Evolutionary conservation across 2,329 filamentous ascomycete genomes (phyloP).

Genomic region (Nemania sp.): DNA sequence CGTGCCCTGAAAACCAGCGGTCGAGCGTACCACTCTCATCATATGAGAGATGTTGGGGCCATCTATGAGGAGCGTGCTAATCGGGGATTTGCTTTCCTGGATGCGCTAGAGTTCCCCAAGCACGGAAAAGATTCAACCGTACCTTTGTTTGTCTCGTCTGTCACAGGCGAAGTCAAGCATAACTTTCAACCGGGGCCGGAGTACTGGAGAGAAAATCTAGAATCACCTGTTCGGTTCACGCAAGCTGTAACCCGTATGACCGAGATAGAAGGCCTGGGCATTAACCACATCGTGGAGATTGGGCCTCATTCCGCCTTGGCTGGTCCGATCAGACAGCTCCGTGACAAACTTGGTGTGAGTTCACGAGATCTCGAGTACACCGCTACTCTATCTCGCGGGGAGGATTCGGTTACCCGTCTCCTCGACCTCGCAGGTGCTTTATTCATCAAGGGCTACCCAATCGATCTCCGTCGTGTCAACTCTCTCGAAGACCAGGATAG

Average conservation of each 20-base stretch:
- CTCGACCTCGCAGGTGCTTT: conserved; percentile 33
- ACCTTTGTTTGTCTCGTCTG: conserved; percentile 23
- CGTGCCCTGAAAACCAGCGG: conserved; percentile 30
- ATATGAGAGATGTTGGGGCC: conserved; percentile 30
- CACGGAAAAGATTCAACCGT: conserved; percentile 17
- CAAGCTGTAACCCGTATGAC: conserved; percentile 18
- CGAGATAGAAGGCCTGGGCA: conserved; percentile 17
- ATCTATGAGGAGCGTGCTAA: conserved; percentile 25
- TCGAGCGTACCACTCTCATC: conserved; percentile 38
- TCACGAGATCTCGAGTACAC: conserved; percentile 29
- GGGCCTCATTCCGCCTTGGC: conserved; percentile 33
- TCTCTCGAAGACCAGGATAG: conserved; percentile 27
- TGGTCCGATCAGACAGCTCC: conserved; percentile 30
- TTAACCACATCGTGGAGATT: conserved; percentile 31
- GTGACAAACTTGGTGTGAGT: conserved; percentile 25
- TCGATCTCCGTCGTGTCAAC: conserved; percentile 33
- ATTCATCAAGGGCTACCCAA: conserved; percentile 25
- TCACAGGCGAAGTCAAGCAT: conserved; percentile 20
- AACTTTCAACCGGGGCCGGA: conserved; percentile 22
- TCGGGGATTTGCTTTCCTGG: conserved; percentile 11
- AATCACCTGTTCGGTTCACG: conserved; percentile 20
- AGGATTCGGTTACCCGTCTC: conserved; percentile 30
- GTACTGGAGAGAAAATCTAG: conserved; percentile 32
- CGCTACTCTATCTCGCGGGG: conserved; percentile 23
- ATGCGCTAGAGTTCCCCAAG: conserved; percentile 10